Base-by-base conservation (phyloP, 1,139 yeast species). In the Pichia sp. region DNA sequence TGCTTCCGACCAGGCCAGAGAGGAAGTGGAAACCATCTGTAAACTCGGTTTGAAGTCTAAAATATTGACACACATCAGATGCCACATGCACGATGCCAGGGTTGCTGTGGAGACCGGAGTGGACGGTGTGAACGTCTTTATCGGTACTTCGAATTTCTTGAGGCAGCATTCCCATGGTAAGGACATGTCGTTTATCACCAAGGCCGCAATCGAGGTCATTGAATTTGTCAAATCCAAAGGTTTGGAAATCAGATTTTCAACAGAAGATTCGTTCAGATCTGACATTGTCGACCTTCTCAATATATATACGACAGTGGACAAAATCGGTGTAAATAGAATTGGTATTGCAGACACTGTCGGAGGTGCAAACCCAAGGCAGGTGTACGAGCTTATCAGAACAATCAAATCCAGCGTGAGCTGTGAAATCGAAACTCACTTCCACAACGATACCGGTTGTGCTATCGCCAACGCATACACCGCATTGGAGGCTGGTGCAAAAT, bases 311-410 rank as follows among this genome's bases (percentile, higher is more conserved):
- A 76, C 82, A 21, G 82, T 79, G 48, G 81, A 78, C 66, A 78
- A 79, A 62, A 76, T 79, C 51, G 83, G 83, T 45, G 83, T 79
- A 50, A 75, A 79, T 65, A 71, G 83, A 66, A 81, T 79, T 48
- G 83, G 83, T 60, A 78, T 79, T 64, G 83, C 83, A 49, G 83
- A 79, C 66, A 79, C 83, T 30, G 82, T 79, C 45, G 83, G 83
- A 48, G 78, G 83, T 65, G 83, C 83, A 49, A 78, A 79, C 64
- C 82, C 83, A 51, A 73, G 83, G 67, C 83, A 79, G 64, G 83
- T 79, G 47, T 79, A 78, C 61, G 83, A 79, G 63, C 71, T 79
- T 61, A 80, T 79, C 52, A 74, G 80, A 65, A 78, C 83, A n/a
- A 74, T 79, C 60, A 78, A 74, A 61, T 73, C 80, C 13, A 82